Percentiles rank a stretch among this genome's conserved stretches.
These are phyloP conservation scores for Picea abies DNA, from an alignment of 83 land plant species.

Conservation along the genomic window DNA sequence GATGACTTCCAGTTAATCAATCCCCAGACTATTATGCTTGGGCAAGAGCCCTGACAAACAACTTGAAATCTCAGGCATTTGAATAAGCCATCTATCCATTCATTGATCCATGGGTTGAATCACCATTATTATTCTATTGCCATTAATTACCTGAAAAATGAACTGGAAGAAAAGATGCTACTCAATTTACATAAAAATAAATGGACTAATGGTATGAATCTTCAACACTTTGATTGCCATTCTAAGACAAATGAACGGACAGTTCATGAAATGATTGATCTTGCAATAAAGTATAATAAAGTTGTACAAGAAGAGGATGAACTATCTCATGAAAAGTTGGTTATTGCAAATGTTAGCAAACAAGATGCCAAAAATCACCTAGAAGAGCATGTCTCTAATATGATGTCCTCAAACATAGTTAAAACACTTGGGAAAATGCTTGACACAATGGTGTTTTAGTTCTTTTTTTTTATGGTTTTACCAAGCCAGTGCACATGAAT, in stretches of 20 bases:
- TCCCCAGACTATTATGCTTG: conserved; percentile 99
- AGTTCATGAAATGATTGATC: conserved; percentile 92
- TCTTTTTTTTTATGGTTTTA: not conserved
- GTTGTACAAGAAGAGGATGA: conserved; percentile 97
- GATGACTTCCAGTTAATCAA: conserved; percentile 96
- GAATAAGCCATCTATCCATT: conserved; percentile 97
- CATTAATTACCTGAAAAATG: too few relatives aligned
- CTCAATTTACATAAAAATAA: too few relatives aligned
- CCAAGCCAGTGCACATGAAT: too few relatives aligned
- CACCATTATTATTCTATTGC: too few relatives aligned
- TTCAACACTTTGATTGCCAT: too few relatives aligned
- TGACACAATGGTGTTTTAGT: conserved; percentile 86
- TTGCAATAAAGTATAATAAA: conserved; percentile 90
- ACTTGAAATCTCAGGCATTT: conserved; percentile 95
- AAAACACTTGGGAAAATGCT: conserved; percentile 93
- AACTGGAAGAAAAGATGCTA: too few relatives aligned
- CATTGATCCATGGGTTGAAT: too few relatives aligned
- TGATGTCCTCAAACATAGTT: conserved; percentile 83
- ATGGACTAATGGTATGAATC: too few relatives aligned
- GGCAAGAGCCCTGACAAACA: conserved; percentile 97
- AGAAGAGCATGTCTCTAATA: conserved; percentile 94
- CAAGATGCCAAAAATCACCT: conserved; percentile 98
- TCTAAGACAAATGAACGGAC: conserved; percentile 95
- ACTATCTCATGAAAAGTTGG: conserved; percentile 88
- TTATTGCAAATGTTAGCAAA: conserved; percentile 91